Evolutionary conservation across 352 stramenopile genomes (phyloP).

Genomic region (Pythium plurisporium): DNA sequence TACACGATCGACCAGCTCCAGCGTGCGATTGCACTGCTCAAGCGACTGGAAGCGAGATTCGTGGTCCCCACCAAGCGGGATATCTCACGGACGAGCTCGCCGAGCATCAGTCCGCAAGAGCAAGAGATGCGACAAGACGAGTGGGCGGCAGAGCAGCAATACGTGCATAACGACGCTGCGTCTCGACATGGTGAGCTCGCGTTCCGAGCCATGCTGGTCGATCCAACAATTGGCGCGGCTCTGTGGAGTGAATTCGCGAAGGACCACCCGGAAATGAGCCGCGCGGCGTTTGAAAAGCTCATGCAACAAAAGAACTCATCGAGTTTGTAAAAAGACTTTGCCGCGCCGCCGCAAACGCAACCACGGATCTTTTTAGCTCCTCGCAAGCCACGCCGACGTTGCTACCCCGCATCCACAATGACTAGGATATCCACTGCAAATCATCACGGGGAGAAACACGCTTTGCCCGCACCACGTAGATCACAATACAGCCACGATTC

Average conservation of each 20-base stretch:
- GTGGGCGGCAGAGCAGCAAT: constrained; percentile 20
- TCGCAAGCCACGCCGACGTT: too few relatives aligned
- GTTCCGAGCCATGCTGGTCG: constrained; percentile 31
- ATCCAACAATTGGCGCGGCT: constrained; percentile 20
- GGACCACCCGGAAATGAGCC: constrained; percentile 29
- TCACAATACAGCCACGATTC: too few relatives aligned
- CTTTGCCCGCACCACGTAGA: too few relatives aligned
- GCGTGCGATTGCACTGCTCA: constrained; percentile 23
- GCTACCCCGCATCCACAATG: too few relatives aligned
- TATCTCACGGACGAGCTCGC: constrained; percentile 15
- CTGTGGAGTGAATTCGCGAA: constrained; percentile 31
- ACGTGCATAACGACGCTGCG: constrained; percentile 28
- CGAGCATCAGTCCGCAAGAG: constrained; percentile 17
- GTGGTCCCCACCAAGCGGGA: constrained; percentile 15
- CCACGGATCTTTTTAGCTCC: too few relatives aligned
- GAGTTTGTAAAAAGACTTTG: not conserved
- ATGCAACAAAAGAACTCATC: constrained; percentile 19
- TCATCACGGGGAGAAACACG: too few relatives aligned
- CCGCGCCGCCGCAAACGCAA: too few relatives aligned
- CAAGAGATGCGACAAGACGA: constrained; percentile 22
- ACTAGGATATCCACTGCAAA: too few relatives aligned
- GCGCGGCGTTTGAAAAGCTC: constrained; percentile 32
- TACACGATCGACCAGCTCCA: constrained; percentile 21
- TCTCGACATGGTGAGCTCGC: constrained; percentile 35
- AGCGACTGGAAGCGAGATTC: constrained; percentile 22